A percentile compares a stretch with the other conserved stretches of the same genome.
Conservation (phyloP, 352 stramenopile species). For the Globisporangium apiculatum region DNA sequence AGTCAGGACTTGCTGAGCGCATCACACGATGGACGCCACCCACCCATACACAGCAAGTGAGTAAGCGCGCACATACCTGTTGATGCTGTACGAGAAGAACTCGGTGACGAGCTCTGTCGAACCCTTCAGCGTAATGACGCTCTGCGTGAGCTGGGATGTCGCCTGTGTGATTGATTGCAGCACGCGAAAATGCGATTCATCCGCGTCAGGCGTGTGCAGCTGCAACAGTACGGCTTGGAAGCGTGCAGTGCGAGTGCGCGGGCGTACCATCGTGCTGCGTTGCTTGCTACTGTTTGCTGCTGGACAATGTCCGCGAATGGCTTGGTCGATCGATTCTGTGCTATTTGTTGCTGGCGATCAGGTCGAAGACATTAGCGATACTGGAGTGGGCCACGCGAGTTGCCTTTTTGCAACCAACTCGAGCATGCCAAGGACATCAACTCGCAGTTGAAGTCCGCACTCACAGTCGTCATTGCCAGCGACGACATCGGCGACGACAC, state of each 20-base stretch:
- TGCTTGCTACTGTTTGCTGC: background rate
- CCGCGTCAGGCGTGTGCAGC: background rate
- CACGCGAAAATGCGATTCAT: background rate
- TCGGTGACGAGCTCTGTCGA: slow-evolving; percentile 98
- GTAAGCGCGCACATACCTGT: slow-evolving; percentile 63
- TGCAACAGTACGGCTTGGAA: too few relatives aligned
- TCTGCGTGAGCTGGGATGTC: slow-evolving; percentile 73
- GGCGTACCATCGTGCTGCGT: background rate
- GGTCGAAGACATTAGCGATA: too few relatives aligned
- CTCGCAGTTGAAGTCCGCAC: background rate
- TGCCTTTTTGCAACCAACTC: background rate
- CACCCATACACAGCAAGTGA: background rate
- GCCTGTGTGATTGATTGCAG: slow-evolving; percentile 22
- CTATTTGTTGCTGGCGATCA: background rate
- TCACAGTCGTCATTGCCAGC: background rate
- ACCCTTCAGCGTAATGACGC: slow-evolving; percentile 98
- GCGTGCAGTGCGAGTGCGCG: background rate
- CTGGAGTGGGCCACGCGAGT: background rate
- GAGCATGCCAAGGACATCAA: background rate
- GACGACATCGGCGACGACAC: background rate
- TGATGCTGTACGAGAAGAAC: slow-evolving; percentile 99
- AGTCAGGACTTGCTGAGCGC: too few relatives aligned
- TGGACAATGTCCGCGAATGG: background rate
- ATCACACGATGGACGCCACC: too few relatives aligned
- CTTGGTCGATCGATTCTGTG: background rate